Evolutionary conservation across 345 rosid species (phyloP), one percentile per base, ranked within the genome.

Genomic region (Hibiscus trionum): DNA sequence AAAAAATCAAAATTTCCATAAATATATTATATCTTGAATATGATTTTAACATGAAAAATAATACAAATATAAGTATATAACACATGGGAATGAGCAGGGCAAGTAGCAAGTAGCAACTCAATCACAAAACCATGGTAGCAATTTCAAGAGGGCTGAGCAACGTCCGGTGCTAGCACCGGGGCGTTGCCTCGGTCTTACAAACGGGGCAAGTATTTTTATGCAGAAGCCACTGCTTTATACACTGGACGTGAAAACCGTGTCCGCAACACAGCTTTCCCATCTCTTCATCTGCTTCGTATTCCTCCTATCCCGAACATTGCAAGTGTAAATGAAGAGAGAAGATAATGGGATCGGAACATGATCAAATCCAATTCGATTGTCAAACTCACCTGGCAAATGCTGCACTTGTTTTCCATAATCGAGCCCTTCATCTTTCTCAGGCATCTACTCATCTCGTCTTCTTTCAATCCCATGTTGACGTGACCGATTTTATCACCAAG

Each of bases 401-500:
- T 90, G 87, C 99, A 94, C 76, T 88, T 94, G 78, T 77, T 84
- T 49, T 88, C 96, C 52, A 69, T 39, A 47, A 73, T 29, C 1
- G 81, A 80, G 58, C 79, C 80, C 79, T 86, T 94, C 39, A 77
- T 79, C 81, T 86, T 89, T 74, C 83, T 72, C 57, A 95, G 86
- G 82, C 97, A 90, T 69, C 97, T 61, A 66, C 80, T 80, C 35
- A 95, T 90, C 83, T 92, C 92, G 46, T 90, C 88, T 59, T 90
- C 97, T 77, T 84, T 90, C 65, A 94, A 77, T 72, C 98, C 97
- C 17, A 92, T 90, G 75, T 74, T 86, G 62, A 91, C 98, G 44
- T 90, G 75, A 53, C 97, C 98, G 49, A 94, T 94, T 80, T 83
- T 85, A 49, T 94, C 98, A 49, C 95, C 94, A 60, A 94, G 91